Evolutionary conservation across 164 flowering plant species (phyloP), one percentile per base, ranked within the genome.

Genomic region (Nymphaea colorata): DNA sequence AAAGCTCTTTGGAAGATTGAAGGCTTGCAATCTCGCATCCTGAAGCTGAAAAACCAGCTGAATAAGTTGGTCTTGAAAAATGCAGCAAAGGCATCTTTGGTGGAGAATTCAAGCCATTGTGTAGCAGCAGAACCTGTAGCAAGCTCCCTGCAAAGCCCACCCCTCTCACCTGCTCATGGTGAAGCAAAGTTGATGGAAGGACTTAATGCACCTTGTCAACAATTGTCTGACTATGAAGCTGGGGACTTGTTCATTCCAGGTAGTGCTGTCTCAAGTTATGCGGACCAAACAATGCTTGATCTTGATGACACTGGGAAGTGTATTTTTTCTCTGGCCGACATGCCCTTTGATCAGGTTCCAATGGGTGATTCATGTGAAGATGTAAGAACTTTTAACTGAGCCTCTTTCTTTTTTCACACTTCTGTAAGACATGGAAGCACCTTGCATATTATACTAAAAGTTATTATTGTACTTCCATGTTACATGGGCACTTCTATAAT

Each of bases 1-100:
- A 71, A 79, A 69, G 60, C 88, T 25, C 89, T 94, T 65, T 71
- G 79, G 81, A 86, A 81, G 70, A 89, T 91, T 64, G 97, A 86
- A 71, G 57, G 61, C 5, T 75, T 74, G 42, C 87, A 88, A 5
- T 69, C 81, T 67, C 84, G 83, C 44, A 86, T 88, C 69, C 73
- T 78, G 17, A 86, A 80, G 71, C 65, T 94, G 71, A 91, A 75
- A 77, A 65, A 72, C 64, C 83, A 78, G 69, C 76, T 89, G 67
- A 85, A 85, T 55, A 64, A 72, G 59, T 73, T 86, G 64, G 72
- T 84, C 71, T 68, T 78, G 7, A 77, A 78, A 68, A 78, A 89
- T 76, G 81, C 78, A 42, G 76, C 70, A 25, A 89, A 72, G 78
- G 83, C 84, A 70, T 86, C 57, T 51, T 10, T 93, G 67, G 36